Conservation (phyloP, 352 stramenopile genomes). For the Nothophytophthora sp. region DNA sequence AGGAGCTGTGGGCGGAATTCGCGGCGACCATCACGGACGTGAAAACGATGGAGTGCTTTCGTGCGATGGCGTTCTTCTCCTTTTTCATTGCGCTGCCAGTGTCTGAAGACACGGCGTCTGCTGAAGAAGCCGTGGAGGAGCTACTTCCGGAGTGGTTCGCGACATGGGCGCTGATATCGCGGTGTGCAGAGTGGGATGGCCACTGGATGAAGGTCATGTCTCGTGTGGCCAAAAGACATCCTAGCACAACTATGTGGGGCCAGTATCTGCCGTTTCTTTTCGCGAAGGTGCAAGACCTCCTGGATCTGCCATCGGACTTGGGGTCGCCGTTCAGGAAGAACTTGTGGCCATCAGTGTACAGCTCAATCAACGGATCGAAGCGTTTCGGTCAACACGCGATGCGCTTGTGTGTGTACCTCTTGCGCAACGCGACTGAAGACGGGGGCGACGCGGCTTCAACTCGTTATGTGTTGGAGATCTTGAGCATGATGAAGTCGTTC, state of each 20-base stretch:
- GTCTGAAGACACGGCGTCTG: conserved; percentile 1
- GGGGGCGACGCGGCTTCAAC: conserved; percentile 24
- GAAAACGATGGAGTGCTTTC: conserved; percentile 57
- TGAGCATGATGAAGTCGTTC: conserved; percentile 62
- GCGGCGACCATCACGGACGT: conserved; percentile 38
- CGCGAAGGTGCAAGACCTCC: conserved; percentile 60
- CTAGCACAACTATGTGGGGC: conserved; percentile 23
- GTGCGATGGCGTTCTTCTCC: conserved; percentile 62
- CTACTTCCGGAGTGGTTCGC: conserved; percentile 60
- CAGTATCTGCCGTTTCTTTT: conserved; percentile 61
- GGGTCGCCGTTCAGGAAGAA: conserved; percentile 63
- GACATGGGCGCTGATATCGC: conserved; percentile 54
- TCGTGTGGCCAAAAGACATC: conserved; percentile 56
- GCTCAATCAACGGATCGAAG: conserved; percentile 54
- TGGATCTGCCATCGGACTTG: conserved; percentile 68
- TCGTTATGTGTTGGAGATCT: conserved; percentile 55
- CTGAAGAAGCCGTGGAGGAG: conserved; percentile 11
- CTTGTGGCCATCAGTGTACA: conserved; percentile 54
- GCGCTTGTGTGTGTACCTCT: conserved; percentile 55
- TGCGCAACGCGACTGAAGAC: conserved; percentile 25
- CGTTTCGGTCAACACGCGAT: conserved; percentile 53
- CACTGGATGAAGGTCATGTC: conserved; percentile 79
- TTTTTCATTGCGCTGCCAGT: conserved; percentile 38
- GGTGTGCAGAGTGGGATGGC: conserved; percentile 61
- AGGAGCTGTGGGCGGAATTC: conserved; percentile 58